Evolutionary conservation across 164 flowering plant genomes (phyloP).

Genomic region (Pachysandra terminalis): DNA sequence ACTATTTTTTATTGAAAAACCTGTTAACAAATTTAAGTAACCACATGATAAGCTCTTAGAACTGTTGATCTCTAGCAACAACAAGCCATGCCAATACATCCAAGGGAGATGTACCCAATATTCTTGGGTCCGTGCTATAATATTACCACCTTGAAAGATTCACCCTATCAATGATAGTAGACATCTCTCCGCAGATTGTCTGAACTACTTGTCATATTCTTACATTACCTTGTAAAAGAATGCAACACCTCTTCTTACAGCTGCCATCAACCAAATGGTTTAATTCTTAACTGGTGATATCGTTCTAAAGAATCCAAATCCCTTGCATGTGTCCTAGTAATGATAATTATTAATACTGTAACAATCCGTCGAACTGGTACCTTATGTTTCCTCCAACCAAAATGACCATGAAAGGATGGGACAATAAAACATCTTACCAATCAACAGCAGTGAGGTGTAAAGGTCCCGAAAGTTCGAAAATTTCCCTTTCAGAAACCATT

Average conservation of each 20-base stretch:
- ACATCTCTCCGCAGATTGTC: background rate
- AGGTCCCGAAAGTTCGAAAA: constrained; percentile 68
- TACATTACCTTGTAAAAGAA: background rate
- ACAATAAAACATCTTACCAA: constrained; percentile 47
- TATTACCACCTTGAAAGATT: background rate
- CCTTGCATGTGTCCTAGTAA: no score
- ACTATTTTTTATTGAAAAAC: background rate
- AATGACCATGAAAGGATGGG: background rate
- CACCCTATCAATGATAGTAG: background rate
- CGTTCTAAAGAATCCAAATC: background rate
- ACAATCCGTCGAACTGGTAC: background rate
- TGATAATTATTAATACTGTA: no score
- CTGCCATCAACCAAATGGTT: background rate
- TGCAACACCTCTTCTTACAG: background rate
- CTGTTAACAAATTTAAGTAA: no score
- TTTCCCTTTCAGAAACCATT: constrained; percentile 62
- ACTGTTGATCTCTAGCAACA: no score
- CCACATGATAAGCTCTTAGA: no score
- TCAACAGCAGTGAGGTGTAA: constrained; percentile 55
- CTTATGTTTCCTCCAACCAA: background rate
- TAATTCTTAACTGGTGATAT: background rate
- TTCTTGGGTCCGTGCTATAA: background rate
- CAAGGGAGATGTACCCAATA: no score
- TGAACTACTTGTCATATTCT: background rate
- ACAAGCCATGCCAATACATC: no score